Evolutionary conservation across 2,329 filamentous ascomycete species (phyloP), one percentile per base, ranked within the genome.

Genomic region (Monosporascus sp.): DNA sequence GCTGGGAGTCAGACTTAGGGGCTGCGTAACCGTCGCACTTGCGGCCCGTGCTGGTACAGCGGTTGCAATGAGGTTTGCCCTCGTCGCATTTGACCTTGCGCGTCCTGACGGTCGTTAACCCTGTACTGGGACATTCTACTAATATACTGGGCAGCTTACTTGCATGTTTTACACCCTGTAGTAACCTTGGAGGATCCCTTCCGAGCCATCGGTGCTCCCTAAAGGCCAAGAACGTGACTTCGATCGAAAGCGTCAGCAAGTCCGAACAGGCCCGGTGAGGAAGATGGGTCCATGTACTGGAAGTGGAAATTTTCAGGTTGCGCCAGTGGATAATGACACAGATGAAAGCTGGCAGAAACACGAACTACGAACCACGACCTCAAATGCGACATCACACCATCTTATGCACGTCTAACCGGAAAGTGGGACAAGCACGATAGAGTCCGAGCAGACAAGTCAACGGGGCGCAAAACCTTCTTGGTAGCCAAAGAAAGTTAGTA

Each of bases 11-110:
- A 6, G 57, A 20, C 15, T 53, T 7, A 6, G n/a, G 7, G 7
- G 60, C 14, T 38, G 54, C 48, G 53, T 69, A 69, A 15, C 67
- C 67, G 22, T 69, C 67, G 50, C 67, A 70, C 48, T 61, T 67
- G 27, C 65, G 65, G 15, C 64, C 63, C 5, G 65, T 68, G 38
- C 54, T 61, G 6, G 56, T 57, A 50, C 62, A 66, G 50, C 65
- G 64, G 51, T 31, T 54, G 46, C 64, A 66, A 22, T 49, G 46
- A 4, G 64, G 64, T 35, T 63, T 65, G 36, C 43, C 60, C 53
- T 64, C 63, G 27, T 65, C 64, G 38, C 63, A 66, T 52, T 65
- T 66, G 31, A 66, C 56, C 48, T 65, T 66, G 47, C 64, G 60
- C 8, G 24, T 24, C n/a, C 43, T 46, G 38, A n/a, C 3, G 17